phyloP scores from a whole-genome alignment of 345 rosid species.

The Salix brachista region DNA sequence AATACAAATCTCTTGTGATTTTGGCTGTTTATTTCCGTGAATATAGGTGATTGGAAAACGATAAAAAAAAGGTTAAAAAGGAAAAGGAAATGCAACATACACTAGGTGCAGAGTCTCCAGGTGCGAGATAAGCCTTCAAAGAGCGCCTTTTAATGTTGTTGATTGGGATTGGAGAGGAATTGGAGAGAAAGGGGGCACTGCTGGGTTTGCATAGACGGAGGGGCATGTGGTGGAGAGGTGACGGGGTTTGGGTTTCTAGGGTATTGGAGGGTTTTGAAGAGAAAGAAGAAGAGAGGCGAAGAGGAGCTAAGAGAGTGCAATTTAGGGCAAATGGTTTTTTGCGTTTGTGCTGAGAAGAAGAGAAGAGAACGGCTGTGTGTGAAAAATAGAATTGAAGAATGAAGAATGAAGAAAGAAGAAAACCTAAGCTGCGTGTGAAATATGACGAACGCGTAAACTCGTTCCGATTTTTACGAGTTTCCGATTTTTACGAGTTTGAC shows the following conservation, averaged over 20 bases:
- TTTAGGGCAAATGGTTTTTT: too few species aligned
- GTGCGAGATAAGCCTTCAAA: constrained; percentile 25
- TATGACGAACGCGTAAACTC: too few species aligned
- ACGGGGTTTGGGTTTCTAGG: constrained; percentile 8
- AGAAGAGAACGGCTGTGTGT: too few species aligned
- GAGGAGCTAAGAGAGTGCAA: constrained; percentile 29
- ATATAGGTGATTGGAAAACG: background rate
- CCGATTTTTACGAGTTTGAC: too few species aligned
- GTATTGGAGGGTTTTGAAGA: constrained; percentile 20
- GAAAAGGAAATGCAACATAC: constrained; percentile 24
- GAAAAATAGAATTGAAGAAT: too few species aligned
- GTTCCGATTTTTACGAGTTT: too few species aligned
- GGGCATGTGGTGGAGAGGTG: constrained; percentile 21
- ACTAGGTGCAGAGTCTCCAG: constrained; percentile 30
- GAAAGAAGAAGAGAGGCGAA: constrained; percentile 11
- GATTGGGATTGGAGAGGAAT: constrained; percentile 5
- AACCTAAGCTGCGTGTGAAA: too few species aligned
- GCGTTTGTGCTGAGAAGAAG: too few species aligned
- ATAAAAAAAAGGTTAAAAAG: background rate
- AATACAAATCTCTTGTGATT: too few species aligned
- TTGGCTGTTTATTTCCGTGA: background rate
- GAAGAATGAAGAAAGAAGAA: too few species aligned
- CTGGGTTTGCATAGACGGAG: constrained; percentile 21
- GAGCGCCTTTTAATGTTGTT: constrained; percentile 6
- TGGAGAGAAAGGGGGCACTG: constrained; percentile 11